A percentile compares a stretch with the other conserved stretches of the same genome.
Conservation (phyloP, 768 basidiomycete species). For the Amanita exitialis region DNA sequence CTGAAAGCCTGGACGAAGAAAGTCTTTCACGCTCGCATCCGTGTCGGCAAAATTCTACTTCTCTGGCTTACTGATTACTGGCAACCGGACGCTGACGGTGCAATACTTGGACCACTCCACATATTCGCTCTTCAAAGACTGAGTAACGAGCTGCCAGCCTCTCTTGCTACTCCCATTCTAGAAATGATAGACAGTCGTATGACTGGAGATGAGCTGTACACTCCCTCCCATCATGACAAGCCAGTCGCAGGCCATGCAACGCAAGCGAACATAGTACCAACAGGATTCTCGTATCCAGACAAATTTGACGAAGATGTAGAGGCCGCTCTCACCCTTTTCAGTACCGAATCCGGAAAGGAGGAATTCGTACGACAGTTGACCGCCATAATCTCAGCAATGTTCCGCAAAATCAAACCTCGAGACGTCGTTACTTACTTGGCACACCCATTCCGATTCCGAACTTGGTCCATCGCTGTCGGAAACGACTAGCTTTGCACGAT, state of each 20-base stretch:
- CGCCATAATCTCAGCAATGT: conserved; percentile 23
- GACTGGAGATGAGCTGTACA: conserved; percentile 2
- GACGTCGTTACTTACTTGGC: conserved; percentile 32
- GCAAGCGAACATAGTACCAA: conserved; percentile 11
- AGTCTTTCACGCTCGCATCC: conserved; percentile 39
- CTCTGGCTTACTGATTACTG: conserved; percentile 71
- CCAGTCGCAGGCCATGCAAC: background rate
- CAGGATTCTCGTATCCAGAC: conserved; percentile 14
- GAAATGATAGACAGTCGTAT: conserved; percentile 7
- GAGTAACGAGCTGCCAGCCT: conserved; percentile 17
- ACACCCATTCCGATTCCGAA: conserved; percentile 2
- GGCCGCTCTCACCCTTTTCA: conserved; percentile 21
- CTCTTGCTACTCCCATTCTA: conserved; percentile 11
- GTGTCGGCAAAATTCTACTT: conserved; percentile 51
- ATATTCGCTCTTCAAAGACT: conserved; percentile 16
- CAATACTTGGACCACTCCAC: conserved; percentile 22
- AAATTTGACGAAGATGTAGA: conserved; percentile 15
- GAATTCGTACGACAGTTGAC: conserved; percentile 40
- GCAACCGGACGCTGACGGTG: conserved; percentile 40
- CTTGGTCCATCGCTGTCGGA: conserved; percentile 4
- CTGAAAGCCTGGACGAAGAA: conserved; percentile 28
- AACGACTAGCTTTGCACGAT: conserved; percentile 25
- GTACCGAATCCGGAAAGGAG: conserved; percentile 24
- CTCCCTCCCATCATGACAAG: background rate
- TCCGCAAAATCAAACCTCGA: conserved; percentile 29